Conservation (phyloP, 805 yeast genomes). For the Pachysolen tannophilus region DNA sequence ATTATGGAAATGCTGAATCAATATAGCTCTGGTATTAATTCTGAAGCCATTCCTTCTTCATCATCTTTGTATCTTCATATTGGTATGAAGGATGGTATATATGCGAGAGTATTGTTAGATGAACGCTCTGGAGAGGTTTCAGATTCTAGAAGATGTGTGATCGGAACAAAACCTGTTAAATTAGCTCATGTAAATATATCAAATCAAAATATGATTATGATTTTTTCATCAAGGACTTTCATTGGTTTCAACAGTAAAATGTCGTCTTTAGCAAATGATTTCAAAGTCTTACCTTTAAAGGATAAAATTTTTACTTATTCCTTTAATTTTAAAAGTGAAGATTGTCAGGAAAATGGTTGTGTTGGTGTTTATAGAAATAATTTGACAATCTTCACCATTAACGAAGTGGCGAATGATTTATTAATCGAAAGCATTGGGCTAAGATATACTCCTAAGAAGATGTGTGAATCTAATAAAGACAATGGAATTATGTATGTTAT, state of each 20-base stretch:
- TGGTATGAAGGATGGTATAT: slow-evolving; percentile 81
- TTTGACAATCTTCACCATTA: slow-evolving; percentile 49
- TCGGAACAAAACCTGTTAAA: slow-evolving; percentile 61
- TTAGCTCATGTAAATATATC: slow-evolving; percentile 30
- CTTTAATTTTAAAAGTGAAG: slow-evolving; percentile 53
- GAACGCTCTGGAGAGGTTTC: slow-evolving; percentile 49
- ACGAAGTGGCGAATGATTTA: slow-evolving; percentile 26
- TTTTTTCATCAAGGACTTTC: slow-evolving; percentile 50
- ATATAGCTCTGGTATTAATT: slow-evolving; percentile 13
- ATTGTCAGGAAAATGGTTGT: slow-evolving; percentile 47
- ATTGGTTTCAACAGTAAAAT: slow-evolving; percentile 33
- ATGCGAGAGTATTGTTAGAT: slow-evolving; percentile 56
- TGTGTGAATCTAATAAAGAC: slow-evolving; percentile 21
- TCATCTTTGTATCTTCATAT: slow-evolving; percentile 45
- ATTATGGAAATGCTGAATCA: slow-evolving; percentile 23
- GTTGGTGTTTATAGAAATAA: slow-evolving; percentile 50
- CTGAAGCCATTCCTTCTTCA: slow-evolving; percentile 7
- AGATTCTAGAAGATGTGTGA: slow-evolving; percentile 59
- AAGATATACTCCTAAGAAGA: slow-evolving; percentile 41
- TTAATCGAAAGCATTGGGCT: slow-evolving; percentile 32
- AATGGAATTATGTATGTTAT: slow-evolving; percentile 29
- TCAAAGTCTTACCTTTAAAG: slow-evolving; percentile 39
- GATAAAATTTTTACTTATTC: slow-evolving; percentile 37
- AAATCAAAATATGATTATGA: slow-evolving; percentile 31
- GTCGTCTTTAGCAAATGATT: slow-evolving; percentile 18